These are phyloP conservation scores for Lippia alba DNA, from an alignment of 305 asterid genomes.

Conservation along the genomic window DNA sequence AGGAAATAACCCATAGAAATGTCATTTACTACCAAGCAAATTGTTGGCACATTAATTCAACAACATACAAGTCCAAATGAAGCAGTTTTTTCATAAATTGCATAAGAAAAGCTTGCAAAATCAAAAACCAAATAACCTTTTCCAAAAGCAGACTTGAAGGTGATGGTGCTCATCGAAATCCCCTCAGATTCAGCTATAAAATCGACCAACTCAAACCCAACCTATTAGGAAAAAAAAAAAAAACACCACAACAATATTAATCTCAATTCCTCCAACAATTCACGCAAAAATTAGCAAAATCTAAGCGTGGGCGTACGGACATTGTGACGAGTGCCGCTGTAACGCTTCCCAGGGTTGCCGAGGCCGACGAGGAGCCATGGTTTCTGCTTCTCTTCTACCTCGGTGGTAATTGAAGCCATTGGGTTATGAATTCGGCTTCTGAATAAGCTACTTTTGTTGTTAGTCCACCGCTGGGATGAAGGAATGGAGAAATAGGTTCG, in stretches of 20 bases:
- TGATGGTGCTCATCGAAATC: slow-evolving; percentile 64
- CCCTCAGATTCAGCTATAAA: slow-evolving; percentile 88
- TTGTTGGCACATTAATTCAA: no score
- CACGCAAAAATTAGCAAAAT: background rate
- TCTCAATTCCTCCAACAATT: background rate
- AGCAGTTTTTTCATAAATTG: background rate
- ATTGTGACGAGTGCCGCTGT: slow-evolving; percentile 79
- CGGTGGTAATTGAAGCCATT: slow-evolving; percentile 57
- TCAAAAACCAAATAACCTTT: slow-evolving; percentile 54
- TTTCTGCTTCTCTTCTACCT: slow-evolving; percentile 46
- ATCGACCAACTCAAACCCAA: slow-evolving; percentile 94
- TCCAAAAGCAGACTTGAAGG: slow-evolving; percentile 87
- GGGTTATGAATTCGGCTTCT: slow-evolving; percentile 34
- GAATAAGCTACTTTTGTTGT: background rate
- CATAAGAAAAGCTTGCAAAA: background rate
- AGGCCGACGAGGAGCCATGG: slow-evolving; percentile 98
- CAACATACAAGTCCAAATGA: background rate
- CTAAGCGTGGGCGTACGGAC: slow-evolving; percentile 37
- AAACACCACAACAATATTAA: slow-evolving; percentile 21
- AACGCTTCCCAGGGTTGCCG: slow-evolving; percentile 97
- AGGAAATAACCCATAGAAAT: no score
- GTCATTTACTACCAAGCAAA: no score
- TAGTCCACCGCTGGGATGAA: slow-evolving; percentile 11
- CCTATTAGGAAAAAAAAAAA: slow-evolving; percentile 54
- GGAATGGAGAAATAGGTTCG: slow-evolving; percentile 20